Evolutionary conservation across 306 rosid genomes (phyloP).

Genomic region (Parietaria judaica): DNA sequence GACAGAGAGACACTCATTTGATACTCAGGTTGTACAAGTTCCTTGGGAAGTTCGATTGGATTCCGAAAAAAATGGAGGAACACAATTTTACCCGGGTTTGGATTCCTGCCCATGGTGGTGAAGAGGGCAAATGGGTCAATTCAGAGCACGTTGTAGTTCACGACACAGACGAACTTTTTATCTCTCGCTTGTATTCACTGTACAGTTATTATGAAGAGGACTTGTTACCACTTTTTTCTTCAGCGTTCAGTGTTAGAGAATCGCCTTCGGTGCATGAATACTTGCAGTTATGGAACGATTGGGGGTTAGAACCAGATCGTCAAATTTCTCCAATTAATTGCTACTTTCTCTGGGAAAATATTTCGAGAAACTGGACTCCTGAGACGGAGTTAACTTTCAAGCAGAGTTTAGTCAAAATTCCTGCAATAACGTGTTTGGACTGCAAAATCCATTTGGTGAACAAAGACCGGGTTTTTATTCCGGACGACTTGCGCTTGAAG

Average conservation of each 20-base stretch:
- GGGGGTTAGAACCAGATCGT: not conserved
- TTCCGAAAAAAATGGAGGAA: not conserved
- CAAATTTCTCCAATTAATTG: constrained; percentile 9
- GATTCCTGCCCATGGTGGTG: constrained; percentile 10
- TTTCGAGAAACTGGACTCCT: constrained; percentile 11
- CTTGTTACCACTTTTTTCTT: constrained; percentile 17
- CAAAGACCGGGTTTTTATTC: constrained; percentile 11
- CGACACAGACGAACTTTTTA: constrained; percentile 10
- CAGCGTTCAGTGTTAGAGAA: constrained; percentile 13
- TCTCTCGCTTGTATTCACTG: constrained; percentile 6
- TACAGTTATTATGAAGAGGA: constrained; percentile 10
- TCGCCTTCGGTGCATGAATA: constrained; percentile 15
- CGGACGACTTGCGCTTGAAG: constrained; percentile 18
- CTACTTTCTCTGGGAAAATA: not conserved
- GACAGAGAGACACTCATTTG: not conserved
- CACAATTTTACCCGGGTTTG: constrained; percentile 7
- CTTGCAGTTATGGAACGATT: constrained; percentile 16
- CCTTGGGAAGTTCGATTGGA: constrained; percentile 11
- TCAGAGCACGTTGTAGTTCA: constrained; percentile 14
- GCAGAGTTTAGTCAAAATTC: constrained; percentile 2
- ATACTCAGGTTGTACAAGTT: constrained; percentile 13
- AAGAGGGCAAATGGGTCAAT: constrained; percentile 15
- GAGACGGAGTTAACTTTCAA: not conserved
- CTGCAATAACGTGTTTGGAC: not conserved
- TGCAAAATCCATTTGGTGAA: constrained; percentile 8